A percentile compares a stretch with the other conserved stretches of the same genome.
Evolutionary conservation across 2,329 filamentous ascomycete species (phyloP).

Genomic region (Dryadomyces quercus-mongolicae): DNA sequence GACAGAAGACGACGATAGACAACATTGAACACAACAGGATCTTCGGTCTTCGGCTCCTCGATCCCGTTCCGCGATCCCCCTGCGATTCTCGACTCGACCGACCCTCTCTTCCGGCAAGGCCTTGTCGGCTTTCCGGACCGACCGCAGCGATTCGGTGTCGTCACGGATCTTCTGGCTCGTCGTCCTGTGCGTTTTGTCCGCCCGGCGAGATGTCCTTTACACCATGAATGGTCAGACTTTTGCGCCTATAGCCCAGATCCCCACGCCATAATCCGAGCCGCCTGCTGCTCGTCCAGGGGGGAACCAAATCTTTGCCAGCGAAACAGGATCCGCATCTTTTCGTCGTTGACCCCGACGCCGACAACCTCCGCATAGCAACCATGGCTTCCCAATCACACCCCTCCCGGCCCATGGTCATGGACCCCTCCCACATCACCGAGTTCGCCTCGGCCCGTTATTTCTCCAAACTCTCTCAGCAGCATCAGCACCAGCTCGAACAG

Average conservation of each 20-base stretch:
- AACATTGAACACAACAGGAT: too few species aligned
- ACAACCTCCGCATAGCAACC: neutral
- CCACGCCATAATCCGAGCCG: neutral
- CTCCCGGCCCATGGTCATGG: conserved; percentile 32
- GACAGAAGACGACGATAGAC: too few species aligned
- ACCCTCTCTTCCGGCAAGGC: neutral
- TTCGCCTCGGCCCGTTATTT: conserved; percentile 56
- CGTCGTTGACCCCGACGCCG: neutral
- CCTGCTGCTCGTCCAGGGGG: conserved; percentile 2
- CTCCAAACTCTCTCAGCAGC: conserved; percentile 45
- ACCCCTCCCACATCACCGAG: conserved; percentile 51
- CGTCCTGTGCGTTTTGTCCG: neutral
- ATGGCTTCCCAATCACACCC: conserved; percentile 5
- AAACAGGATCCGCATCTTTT: neutral
- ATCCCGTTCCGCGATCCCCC: neutral
- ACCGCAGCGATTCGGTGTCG: neutral
- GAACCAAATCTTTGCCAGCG: neutral
- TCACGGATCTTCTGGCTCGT: neutral
- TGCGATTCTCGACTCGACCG: neutral
- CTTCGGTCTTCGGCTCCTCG: too few species aligned
- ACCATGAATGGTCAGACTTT: conserved; percentile 3
- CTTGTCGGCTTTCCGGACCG: neutral
- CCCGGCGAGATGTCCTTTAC: neutral
- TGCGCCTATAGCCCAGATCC: neutral
- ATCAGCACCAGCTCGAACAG: conserved; percentile 22